These are phyloP conservation scores for Wickerhamiella occidentalis DNA, from an alignment of 805 yeast genomes.

Conservation along the genomic window DNA sequence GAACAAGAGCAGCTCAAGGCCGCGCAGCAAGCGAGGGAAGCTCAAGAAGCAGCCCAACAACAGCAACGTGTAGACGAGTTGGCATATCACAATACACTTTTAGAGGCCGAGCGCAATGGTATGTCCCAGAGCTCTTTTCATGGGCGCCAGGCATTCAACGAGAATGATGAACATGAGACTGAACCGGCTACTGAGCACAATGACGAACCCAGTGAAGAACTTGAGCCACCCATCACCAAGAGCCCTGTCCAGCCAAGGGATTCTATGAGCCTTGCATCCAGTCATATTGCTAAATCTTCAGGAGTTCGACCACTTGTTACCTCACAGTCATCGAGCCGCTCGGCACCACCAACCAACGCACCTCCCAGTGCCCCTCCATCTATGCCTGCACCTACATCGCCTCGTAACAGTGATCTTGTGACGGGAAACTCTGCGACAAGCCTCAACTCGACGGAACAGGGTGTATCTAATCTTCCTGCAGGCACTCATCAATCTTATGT, in stretches of 20 bases:
- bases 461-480: background rate
- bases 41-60: background rate
- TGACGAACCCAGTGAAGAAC: no score
- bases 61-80: background rate
- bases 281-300: background rate
- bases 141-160: background rate
- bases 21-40: background rate
- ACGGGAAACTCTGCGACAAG: background rate
- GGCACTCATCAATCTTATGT: background rate
- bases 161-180: background rate
- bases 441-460: background rate
- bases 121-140: background rate
- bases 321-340: background rate
- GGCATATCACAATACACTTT: background rate
- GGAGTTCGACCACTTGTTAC: background rate
- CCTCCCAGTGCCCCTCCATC: background rate
- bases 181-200: no score
- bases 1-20: conserved; percentile 1
- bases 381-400: background rate
- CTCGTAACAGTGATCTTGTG: background rate
- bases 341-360: background rate
- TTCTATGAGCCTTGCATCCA: background rate
- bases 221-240: background rate
- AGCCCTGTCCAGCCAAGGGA: background rate
- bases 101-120: background rate